These are phyloP conservation scores for Thielaviopsis populi DNA, from an alignment of 2,329 filamentous ascomycete species.

Conservation along the genomic window DNA sequence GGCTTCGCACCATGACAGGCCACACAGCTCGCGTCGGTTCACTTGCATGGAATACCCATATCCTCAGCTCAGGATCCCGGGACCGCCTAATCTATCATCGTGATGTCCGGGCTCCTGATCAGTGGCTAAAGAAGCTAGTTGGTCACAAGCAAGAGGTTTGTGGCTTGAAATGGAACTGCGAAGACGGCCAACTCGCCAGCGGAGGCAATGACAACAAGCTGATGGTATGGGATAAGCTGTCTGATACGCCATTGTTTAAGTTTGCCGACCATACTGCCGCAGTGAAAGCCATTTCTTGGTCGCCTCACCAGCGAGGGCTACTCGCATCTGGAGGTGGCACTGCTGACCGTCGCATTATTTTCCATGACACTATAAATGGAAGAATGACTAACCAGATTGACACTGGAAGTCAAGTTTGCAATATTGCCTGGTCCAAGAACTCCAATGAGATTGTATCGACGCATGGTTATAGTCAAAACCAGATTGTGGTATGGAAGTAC, in stretches of 20 bases:
- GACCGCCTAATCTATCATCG: slow-evolving; percentile 91
- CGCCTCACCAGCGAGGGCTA: slow-evolving; percentile 82
- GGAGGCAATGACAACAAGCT: slow-evolving; percentile 98
- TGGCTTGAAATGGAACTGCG: slow-evolving; percentile 90
- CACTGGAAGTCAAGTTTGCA: slow-evolving; percentile 97
- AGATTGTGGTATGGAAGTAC: slow-evolving; percentile 99
- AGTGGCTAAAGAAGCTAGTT: slow-evolving; percentile 72
- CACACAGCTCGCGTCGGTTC: slow-evolving; percentile 88
- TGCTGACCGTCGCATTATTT: slow-evolving; percentile 89
- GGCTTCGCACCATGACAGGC: slow-evolving; percentile 89
- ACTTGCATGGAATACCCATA: slow-evolving; percentile 94
- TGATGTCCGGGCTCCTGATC: slow-evolving; percentile 82
- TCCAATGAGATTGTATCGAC: slow-evolving; percentile 96
- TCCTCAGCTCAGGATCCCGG: slow-evolving; percentile 85
- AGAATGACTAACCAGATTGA: slow-evolving; percentile 74
- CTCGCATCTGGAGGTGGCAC: slow-evolving; percentile 94
- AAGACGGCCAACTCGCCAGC: slow-evolving; percentile 85
- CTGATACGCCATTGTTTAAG: slow-evolving; percentile 82
- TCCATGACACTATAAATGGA: slow-evolving; percentile 89
- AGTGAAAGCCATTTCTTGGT: slow-evolving; percentile 97
- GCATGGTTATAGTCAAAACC: slow-evolving; percentile 94
- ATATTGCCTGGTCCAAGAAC: slow-evolving; percentile 92
- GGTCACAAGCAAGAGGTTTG: slow-evolving; percentile 98
- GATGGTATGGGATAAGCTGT: slow-evolving; percentile 95
- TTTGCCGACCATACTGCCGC: slow-evolving; percentile 91